Conservation (phyloP, 2,329 filamentous ascomycete species). For the Graphilbum ipis-grandicollis region DNA sequence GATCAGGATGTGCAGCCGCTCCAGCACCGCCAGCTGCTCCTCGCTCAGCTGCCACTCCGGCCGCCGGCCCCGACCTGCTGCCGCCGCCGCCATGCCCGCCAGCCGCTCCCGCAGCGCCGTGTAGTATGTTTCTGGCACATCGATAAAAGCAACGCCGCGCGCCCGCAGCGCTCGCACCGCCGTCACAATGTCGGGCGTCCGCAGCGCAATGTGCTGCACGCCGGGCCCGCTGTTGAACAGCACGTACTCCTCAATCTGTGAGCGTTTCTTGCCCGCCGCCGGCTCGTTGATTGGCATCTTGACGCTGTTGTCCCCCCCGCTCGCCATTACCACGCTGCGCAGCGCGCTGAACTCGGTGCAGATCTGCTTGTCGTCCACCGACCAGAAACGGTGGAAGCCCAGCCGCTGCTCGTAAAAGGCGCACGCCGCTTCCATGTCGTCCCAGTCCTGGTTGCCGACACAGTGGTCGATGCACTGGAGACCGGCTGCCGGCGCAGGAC, state of each 20-base stretch:
- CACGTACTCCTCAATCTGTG: constrained; percentile 87
- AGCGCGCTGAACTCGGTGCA: constrained; percentile 84
- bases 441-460: constrained; percentile 93
- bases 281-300: constrained; percentile 99
- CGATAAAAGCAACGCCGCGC: constrained; percentile 87
- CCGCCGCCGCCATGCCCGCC: constrained; percentile 16
- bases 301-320: constrained; percentile 62
- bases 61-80: constrained; percentile 12
- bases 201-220: constrained; percentile 84
- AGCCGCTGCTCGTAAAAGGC: constrained; percentile 73
- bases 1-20: constrained; percentile 71
- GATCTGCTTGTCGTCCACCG: constrained; percentile 83
- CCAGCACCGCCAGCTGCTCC: constrained; percentile 64
- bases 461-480: constrained; percentile 83
- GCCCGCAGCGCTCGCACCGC: constrained; percentile 63
- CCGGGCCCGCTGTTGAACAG: constrained; percentile 80
- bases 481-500: constrained; percentile 40
- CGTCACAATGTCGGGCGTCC: constrained; percentile 62
- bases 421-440: constrained; percentile 57
- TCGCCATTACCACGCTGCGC: constrained; percentile 80
- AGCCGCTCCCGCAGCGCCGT: constrained; percentile 56
- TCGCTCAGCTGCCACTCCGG: constrained; percentile 38
- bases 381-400: constrained; percentile 95
- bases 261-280: constrained; percentile 73
- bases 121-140: constrained; percentile 78